Conservation (phyloP, 2,329 filamentous ascomycete species). For the Podosphaera aphanis region DNA sequence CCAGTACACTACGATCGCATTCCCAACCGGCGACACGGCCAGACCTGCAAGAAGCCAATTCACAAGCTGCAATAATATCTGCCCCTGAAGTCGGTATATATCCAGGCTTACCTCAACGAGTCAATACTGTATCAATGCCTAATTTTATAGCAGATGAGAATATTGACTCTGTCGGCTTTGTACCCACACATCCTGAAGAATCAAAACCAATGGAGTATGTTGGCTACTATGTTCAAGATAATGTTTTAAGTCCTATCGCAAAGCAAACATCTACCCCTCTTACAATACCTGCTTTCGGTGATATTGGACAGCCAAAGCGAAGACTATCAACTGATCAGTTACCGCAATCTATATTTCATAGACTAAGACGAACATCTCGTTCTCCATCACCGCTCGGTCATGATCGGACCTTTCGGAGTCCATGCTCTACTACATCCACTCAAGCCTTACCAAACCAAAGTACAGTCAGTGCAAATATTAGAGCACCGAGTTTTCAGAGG, state of each 20-base stretch:
- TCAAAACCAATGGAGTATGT: constrained; percentile 15
- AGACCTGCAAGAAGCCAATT: constrained; percentile 7
- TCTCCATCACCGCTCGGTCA: constrained; percentile 17
- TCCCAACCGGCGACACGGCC: constrained; percentile 35
- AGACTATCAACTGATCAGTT: constrained; percentile 15
- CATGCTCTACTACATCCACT: constrained; percentile 4
- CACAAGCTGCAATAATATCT: constrained; percentile 18
- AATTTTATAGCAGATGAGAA: constrained; percentile 32
- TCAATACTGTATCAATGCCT: constrained; percentile 28
- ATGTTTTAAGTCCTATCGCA: constrained; percentile 5
- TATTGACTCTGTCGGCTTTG: constrained; percentile 6
- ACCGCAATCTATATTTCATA: constrained; percentile 15
- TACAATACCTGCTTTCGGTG: constrained; percentile 15
- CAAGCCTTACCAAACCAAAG: no score
- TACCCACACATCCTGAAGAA: constrained; percentile 8
- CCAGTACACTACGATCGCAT: constrained; percentile 36
- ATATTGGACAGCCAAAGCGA: constrained; percentile 10
- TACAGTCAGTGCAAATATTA: constrained; percentile 8
- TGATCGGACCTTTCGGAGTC: constrained; percentile 10
- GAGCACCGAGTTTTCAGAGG: constrained; percentile 10
- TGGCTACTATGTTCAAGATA: constrained; percentile 15
- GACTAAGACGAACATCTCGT: constrained; percentile 14
- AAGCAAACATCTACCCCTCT: constrained; percentile 8
- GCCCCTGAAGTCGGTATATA: constrained; percentile 17
- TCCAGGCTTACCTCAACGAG: constrained; percentile 8